A percentile compares a stretch with the other conserved stretches of the same genome.
These are phyloP conservation scores for Globisporangium irregulare DNA, from an alignment of 352 stramenopile genomes.

Conservation along the genomic window DNA sequence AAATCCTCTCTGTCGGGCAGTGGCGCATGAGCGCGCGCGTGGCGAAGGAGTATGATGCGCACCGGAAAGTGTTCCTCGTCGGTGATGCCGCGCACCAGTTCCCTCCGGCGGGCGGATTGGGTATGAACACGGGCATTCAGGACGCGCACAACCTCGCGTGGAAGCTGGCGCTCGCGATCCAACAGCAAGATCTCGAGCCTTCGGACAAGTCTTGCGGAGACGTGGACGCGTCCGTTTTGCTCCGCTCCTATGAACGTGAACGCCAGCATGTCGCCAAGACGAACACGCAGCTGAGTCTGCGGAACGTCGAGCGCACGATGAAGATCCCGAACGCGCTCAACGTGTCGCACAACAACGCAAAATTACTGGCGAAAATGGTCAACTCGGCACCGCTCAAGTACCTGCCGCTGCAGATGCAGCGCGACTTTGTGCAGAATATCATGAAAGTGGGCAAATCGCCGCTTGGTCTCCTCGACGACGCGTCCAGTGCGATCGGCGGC, in stretches of 20 bases:
- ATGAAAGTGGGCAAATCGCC: constrained; percentile 72
- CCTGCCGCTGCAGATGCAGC: constrained; percentile 48
- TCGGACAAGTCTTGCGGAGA: background rate
- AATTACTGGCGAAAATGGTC: constrained; percentile 48
- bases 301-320: constrained; percentile 86
- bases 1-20: constrained; percentile 80
- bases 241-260: constrained; percentile 83
- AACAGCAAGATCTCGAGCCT: constrained; percentile 22
- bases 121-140: constrained; percentile 92
- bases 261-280: constrained; percentile 67
- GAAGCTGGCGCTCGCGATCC: constrained; percentile 82
- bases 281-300: constrained; percentile 80
- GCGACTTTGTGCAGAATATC: constrained; percentile 58
- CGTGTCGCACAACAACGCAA: constrained; percentile 77
- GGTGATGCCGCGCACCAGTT: constrained; percentile 93
- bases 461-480: constrained; percentile 48
- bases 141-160: constrained; percentile 92
- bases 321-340: constrained; percentile 77
- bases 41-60: constrained; percentile 79
- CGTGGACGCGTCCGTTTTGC: constrained; percentile 28
- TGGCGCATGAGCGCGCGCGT: constrained; percentile 94
- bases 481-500: constrained; percentile 44
- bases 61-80: constrained; percentile 80
- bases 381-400: constrained; percentile 66
- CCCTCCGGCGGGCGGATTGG: constrained; percentile 89